Evolutionary conservation across 805 yeast genomes (phyloP).

Genomic region (Cyberlindnera misumaiensis): DNA sequence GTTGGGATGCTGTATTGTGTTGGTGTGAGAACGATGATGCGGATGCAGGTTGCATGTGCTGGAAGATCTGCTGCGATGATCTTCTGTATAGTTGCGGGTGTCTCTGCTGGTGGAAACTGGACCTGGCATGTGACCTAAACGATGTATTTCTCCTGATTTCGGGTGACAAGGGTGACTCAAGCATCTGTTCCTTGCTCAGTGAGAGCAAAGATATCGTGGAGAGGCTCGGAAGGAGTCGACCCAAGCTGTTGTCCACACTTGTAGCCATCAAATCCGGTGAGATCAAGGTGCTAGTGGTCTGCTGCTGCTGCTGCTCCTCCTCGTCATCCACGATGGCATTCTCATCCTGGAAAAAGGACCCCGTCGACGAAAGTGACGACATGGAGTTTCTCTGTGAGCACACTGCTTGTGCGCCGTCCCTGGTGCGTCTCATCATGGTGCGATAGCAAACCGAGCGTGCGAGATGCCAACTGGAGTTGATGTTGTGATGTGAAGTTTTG

Average conservation of each 20-base stretch:
- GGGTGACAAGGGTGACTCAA: slow-evolving; percentile 9
- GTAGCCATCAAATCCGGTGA: slow-evolving; percentile 22
- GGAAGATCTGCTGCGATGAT: slow-evolving; percentile 3
- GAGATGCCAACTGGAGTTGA: too few species aligned
- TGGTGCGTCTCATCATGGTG: too few species aligned
- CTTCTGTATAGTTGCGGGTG: slow-evolving; percentile 11
- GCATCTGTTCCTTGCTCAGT: slow-evolving; percentile 11
- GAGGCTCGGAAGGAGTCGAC: slow-evolving; percentile 12
- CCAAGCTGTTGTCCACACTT: slow-evolving; percentile 11
- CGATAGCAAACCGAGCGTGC: too few species aligned
- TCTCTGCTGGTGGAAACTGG: slow-evolving; percentile 17
- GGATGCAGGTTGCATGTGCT: slow-evolving; percentile 1
- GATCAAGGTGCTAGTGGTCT: slow-evolving; percentile 2
- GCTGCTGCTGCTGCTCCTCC: slow-evolving; percentile 3
- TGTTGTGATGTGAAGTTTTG: too few species aligned
- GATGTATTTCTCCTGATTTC: slow-evolving; percentile 6
- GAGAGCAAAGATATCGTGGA: slow-evolving; percentile 22
- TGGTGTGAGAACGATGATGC: too few species aligned
- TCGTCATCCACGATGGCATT: slow-evolving; percentile 18
- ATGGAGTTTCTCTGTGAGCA: neutral
- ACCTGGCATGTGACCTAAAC: slow-evolving; percentile 1
- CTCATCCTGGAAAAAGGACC: slow-evolving; percentile 5
- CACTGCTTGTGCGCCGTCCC: too few species aligned
- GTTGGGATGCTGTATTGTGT: neutral
- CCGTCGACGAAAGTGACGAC: neutral